Percentiles rank a stretch among this genome's conserved stretches.
Conservation (phyloP, 2,329 filamentous ascomycete species). For the Sporothrix brasiliensis region DNA sequence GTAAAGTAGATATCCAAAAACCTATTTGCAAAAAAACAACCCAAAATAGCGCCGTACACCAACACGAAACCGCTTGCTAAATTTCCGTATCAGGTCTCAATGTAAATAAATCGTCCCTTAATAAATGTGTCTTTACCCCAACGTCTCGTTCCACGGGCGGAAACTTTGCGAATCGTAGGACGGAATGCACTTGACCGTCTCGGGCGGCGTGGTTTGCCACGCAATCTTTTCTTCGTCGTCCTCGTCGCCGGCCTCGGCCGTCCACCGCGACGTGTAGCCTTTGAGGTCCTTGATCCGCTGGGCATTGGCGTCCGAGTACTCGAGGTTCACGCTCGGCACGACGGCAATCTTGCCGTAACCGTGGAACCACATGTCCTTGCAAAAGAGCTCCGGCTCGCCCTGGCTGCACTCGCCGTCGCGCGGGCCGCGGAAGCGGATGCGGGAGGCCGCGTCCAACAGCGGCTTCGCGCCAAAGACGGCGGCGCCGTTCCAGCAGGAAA, state of each 20-base stretch:
- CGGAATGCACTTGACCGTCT: conserved; percentile 54
- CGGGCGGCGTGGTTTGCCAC: conserved; percentile 51
- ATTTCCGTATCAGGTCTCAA: not conserved
- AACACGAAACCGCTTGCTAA: not conserved
- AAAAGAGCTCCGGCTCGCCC: conserved; percentile 60
- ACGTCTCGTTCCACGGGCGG: conserved; percentile 47
- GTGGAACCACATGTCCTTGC: conserved; percentile 59
- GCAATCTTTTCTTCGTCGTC: conserved; percentile 43
- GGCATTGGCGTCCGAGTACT: conserved; percentile 54
- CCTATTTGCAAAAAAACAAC: not conserved
- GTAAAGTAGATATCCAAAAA: not conserved
- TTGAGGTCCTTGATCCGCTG: conserved; percentile 53
- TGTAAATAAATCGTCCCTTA: not conserved
- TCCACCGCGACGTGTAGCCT: conserved; percentile 51
- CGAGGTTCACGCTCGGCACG: conserved; percentile 59
- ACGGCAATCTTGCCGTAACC: conserved; percentile 58
- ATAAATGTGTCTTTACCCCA: not conserved
- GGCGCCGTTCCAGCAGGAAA: conserved; percentile 62
- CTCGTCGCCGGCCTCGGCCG: conserved; percentile 39
- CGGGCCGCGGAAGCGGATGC: conserved; percentile 51
- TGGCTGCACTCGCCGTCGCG: conserved; percentile 53
- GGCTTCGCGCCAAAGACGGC: conserved; percentile 53
- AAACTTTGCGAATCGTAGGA: conserved; percentile 48
- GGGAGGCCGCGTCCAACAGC: conserved; percentile 43
- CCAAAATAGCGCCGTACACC: not conserved